Percentiles rank a stretch among this genome's conserved stretches.
These are phyloP conservation scores for Anisodus acutangulus DNA, from an alignment of 257 asterid species.

Conservation along the genomic window DNA sequence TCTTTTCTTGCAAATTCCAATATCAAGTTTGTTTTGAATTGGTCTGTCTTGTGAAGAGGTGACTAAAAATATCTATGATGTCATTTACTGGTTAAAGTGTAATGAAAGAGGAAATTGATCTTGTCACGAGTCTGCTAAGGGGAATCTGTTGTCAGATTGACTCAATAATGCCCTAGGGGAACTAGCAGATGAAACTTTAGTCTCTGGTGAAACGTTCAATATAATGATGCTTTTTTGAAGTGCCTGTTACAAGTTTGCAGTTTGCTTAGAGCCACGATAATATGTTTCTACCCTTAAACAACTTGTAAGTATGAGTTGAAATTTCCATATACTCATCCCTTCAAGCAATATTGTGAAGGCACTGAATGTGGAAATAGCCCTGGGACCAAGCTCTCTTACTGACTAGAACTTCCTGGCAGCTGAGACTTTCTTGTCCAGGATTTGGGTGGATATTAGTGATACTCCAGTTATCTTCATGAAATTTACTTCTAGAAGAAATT, in stretches of 20 bases:
- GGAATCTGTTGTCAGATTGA: background rate
- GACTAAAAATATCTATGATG: background rate
- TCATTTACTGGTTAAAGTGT: background rate
- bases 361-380: background rate
- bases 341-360: background rate
- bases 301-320: background rate
- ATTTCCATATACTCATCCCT: background rate
- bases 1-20: background rate
- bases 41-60: background rate
- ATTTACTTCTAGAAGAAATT: conserved; percentile 1
- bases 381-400: background rate
- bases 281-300: background rate
- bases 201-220: background rate
- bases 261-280: background rate
- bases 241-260: background rate
- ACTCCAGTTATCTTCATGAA: background rate
- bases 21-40: background rate
- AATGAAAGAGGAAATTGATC: background rate
- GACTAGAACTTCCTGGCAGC: background rate
- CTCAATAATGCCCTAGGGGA: background rate
- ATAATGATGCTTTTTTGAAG: background rate
- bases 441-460: background rate
- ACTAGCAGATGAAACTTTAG: background rate
- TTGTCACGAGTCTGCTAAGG: background rate
- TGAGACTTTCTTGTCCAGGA: conserved; percentile 7